These are phyloP conservation scores for Harringtonia aguacate DNA, from an alignment of 2,329 filamentous ascomycete genomes.

Conservation along the genomic window DNA sequence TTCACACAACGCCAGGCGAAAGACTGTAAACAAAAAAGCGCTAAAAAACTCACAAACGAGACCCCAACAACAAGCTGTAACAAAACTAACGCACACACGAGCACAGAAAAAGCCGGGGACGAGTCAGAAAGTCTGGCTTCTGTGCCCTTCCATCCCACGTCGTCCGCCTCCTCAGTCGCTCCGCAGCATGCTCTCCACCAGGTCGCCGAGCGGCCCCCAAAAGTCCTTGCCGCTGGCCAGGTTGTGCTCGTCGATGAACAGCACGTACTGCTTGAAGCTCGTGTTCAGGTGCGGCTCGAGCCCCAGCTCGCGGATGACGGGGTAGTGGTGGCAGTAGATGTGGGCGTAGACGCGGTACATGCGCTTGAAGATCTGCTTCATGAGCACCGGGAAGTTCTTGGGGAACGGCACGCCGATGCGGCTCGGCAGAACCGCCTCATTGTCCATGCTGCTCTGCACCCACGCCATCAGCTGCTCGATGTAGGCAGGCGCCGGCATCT, in stretches of 20 bases:
- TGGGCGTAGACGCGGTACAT: slow-evolving; percentile 98
- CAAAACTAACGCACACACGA: not conserved
- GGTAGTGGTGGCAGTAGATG: slow-evolving; percentile 99
- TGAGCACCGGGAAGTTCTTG: slow-evolving; percentile 76
- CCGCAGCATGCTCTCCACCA: slow-evolving; percentile 95
- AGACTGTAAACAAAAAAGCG: too few relatives aligned
- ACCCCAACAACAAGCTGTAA: too few relatives aligned
- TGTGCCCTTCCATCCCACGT: too few relatives aligned
- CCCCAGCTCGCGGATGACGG: slow-evolving; percentile 86
- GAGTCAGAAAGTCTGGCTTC: not conserved
- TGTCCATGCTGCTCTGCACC: slow-evolving; percentile 92
- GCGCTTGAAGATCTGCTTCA: slow-evolving; percentile 96
- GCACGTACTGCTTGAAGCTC: slow-evolving; percentile 98
- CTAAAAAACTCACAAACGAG: too few relatives aligned
- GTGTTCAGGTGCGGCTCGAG: slow-evolving; percentile 97
- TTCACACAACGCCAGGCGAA: too few relatives aligned
- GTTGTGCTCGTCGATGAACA: slow-evolving; percentile 95
- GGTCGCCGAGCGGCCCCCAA: slow-evolving; percentile 88
- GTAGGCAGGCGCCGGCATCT: slow-evolving; percentile 95
- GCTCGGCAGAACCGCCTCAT: slow-evolving; percentile 89
- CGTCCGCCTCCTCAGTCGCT: slow-evolving; percentile 58
- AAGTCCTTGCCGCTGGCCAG: slow-evolving; percentile 91
- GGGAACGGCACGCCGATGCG: slow-evolving; percentile 93
- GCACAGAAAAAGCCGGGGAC: not conserved
- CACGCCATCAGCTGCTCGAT: slow-evolving; percentile 97